Percentiles rank a stretch among this genome's conserved stretches.
Evolutionary conservation across 176 grass and related monocot genomes (phyloP).

Genomic region (Paspalum notatum): DNA sequence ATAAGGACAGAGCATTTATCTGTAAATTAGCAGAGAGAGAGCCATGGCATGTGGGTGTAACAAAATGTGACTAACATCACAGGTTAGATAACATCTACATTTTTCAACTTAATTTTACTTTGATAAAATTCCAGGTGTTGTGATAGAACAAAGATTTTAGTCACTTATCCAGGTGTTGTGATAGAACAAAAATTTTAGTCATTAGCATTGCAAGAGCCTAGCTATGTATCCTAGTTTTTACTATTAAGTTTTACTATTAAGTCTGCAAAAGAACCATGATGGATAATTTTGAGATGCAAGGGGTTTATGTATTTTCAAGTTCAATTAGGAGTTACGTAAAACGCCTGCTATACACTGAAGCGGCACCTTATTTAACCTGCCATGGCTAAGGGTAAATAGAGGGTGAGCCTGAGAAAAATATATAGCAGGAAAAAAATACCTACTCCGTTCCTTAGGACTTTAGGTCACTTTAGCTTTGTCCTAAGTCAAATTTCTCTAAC

Average conservation of each 20-base stretch:
- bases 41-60: not conserved
- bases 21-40: too few species aligned
- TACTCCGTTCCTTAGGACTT: too few species aligned
- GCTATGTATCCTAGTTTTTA: not conserved
- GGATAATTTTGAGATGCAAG: constrained; percentile 1
- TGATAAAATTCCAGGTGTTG: too few species aligned
- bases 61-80: not conserved
- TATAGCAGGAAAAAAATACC: not conserved
- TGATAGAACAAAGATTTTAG: too few species aligned
- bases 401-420: not conserved
- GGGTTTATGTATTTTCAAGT: not conserved
- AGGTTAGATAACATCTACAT: not conserved
- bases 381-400: not conserved
- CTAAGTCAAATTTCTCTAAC: too few species aligned
- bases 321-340: constrained; percentile 4
- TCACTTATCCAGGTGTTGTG: too few species aligned
- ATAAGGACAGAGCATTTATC: not conserved
- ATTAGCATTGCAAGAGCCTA: not conserved
- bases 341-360: not conserved
- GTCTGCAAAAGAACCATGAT: not conserved
- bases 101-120: not conserved
- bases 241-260: too few species aligned
- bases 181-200: not conserved
- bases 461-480: too few species aligned
- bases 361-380: not conserved